Base-by-base conservation (phyloP, 192 early-diverging fungal genomes). In the Coemansia sp. region DNA sequence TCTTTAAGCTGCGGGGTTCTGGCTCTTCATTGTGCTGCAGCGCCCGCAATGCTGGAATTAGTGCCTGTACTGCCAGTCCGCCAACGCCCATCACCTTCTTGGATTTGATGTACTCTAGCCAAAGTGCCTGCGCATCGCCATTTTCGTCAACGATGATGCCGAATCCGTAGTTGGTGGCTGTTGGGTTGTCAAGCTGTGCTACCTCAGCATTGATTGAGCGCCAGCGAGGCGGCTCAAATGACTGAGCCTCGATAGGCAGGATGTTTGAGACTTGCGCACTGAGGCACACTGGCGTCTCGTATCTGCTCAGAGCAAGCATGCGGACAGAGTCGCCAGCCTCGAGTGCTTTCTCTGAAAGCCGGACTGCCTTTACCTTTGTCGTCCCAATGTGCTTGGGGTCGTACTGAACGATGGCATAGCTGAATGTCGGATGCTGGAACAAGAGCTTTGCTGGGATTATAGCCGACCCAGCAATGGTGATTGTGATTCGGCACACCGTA, bases 401-500 rank as follows among this genome's bases (percentile, higher is more conserved):
- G 67, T 94, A 98, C 35, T 87, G 87, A 11, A 98, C 35, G 36
- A 98, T 85, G 2, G 90, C 89, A 83, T 92, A 92, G 84, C 95
- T 97, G 67, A 95, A 91, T 1, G 89, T 89, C 1, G 95, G 96
- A 60, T 98, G 96, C 41, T 93, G 53, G 64, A 93, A 94, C 6
- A 90, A 65, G 42, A 96, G 76, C 62, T 87, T 88, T 19, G 87
- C 96, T 0, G 94, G 95, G 62, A 98, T 90, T 42, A 93, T 89
- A n/a, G 94, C 88, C 32, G 89, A 89, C 67, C 95, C 92, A 42
- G 90, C 94, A 73, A 98, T 89, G 0, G 92, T 94, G 36, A 98
- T 79, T 40, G 85, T 84, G 29, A 96, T 83, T 58, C 95, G 92
- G 31, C 94, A 92, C 49, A 94, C 74, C 31, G 82, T 85, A 67